phyloP scores from a whole-genome alignment of 2,329 filamentous ascomycete species.

The Periconia digitata region DNA sequence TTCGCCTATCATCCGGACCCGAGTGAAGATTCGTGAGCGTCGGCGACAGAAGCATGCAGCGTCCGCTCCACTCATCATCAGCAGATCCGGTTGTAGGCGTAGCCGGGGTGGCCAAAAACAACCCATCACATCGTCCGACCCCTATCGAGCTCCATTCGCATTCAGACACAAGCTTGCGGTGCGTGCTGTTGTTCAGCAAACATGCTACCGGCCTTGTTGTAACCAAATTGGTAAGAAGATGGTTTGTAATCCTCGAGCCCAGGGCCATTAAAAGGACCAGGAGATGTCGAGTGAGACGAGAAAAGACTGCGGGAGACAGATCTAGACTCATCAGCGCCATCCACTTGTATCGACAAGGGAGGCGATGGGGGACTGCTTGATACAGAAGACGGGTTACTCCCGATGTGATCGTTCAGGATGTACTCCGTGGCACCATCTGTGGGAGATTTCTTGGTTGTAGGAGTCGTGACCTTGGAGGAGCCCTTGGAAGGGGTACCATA shows the following conservation, averaged over 20 bases:
- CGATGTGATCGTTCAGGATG: slow-evolving; percentile 25
- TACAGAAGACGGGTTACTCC: slow-evolving; percentile 37
- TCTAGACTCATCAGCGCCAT: slow-evolving; percentile 43
- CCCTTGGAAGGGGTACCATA: slow-evolving; percentile 53
- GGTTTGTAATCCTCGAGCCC: slow-evolving; percentile 43
- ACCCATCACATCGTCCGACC: slow-evolving; percentile 32
- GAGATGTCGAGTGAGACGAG: slow-evolving; percentile 45
- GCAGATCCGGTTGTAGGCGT: slow-evolving; percentile 36
- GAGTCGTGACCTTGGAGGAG: slow-evolving; percentile 35
- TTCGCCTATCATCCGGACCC: slow-evolving; percentile 33
- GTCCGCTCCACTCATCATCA: slow-evolving; percentile 39
- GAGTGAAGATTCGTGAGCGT: slow-evolving; percentile 38
- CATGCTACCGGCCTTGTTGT: slow-evolving; percentile 45
- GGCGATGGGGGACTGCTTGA: slow-evolving; percentile 42
- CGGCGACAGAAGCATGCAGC: slow-evolving; percentile 21
- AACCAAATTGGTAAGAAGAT: slow-evolving; percentile 48
- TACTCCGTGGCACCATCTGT: slow-evolving; percentile 36
- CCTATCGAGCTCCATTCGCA: neutral
- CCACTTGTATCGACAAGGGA: slow-evolving; percentile 34
- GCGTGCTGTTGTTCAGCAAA: slow-evolving; percentile 49
- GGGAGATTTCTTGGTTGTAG: slow-evolving; percentile 22
- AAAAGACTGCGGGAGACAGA: slow-evolving; percentile 33
- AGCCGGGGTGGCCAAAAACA: slow-evolving; percentile 39
- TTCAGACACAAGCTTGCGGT: slow-evolving; percentile 45
- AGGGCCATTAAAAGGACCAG: slow-evolving; percentile 44